Conservation (phyloP, 108 stramenopile species). For the Parietichytrium sp. region DNA sequence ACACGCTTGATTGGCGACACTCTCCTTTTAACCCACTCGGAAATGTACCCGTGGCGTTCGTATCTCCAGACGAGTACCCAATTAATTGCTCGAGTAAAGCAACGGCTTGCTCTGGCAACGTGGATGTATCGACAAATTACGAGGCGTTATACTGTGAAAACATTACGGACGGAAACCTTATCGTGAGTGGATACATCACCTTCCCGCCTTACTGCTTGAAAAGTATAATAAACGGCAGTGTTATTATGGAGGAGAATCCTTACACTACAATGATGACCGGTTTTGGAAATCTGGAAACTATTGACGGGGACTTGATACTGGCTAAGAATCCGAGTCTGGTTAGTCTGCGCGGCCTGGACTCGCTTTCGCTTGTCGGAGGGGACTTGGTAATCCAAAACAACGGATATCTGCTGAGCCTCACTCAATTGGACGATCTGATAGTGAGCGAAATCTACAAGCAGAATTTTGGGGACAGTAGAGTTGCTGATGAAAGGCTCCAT, state of each 20-base stretch:
- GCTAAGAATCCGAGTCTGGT: neutral
- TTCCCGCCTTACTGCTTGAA: neutral
- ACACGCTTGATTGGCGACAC: neutral
- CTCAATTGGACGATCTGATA: neutral
- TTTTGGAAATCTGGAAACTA: neutral
- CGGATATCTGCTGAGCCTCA: neutral
- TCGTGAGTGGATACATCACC: neutral
- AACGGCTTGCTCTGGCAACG: neutral
- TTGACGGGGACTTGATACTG: neutral
- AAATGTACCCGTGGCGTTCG: neutral
- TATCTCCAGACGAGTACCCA: neutral
- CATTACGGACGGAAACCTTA: neutral
- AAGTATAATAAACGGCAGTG: neutral
- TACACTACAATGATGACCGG: neutral
- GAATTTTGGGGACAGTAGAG: neutral
- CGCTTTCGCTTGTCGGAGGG: neutral
- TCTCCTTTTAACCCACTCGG: neutral
- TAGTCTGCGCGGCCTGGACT: neutral
- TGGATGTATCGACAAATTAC: neutral
- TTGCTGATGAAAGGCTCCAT: neutral
- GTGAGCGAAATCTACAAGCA: neutral
- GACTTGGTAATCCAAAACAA: neutral
- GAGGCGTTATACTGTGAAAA: neutral
- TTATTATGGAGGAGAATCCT: neutral
- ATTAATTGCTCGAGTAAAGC: neutral